Conservation (phyloP, 2,329 filamentous ascomycete genomes). For the Orbilia oligospora region DNA sequence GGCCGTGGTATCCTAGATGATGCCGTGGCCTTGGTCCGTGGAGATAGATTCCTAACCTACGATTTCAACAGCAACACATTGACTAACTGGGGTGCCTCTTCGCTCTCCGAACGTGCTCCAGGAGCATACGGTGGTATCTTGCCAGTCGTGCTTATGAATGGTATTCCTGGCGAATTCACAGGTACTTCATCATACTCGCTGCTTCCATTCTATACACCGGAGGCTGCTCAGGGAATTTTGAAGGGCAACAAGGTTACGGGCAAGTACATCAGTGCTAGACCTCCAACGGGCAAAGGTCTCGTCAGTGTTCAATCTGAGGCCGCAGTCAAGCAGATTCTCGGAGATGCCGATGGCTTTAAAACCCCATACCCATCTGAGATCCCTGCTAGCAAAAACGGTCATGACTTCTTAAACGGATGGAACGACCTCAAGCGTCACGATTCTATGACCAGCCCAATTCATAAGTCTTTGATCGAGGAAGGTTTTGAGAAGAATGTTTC, state of each 20-base stretch:
- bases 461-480: slow-evolving; percentile 69
- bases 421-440: slow-evolving; percentile 68
- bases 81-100: slow-evolving; percentile 71
- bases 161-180: slow-evolving; percentile 35
- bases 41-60: slow-evolving; percentile 73
- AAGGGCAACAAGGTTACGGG: slow-evolving; percentile 55
- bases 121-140: slow-evolving; percentile 55
- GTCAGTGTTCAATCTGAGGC: slow-evolving; percentile 70
- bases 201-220: slow-evolving; percentile 55
- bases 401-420: slow-evolving; percentile 70
- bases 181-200: slow-evolving; percentile 53
- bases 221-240: slow-evolving; percentile 46
- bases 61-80: slow-evolving; percentile 70
- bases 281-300: slow-evolving; percentile 68
- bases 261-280: slow-evolving; percentile 65
- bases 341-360: slow-evolving; percentile 70
- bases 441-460: slow-evolving; percentile 67
- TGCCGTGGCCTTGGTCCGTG: slow-evolving; percentile 74
- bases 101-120: slow-evolving; percentile 39
- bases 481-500: slow-evolving; percentile 68
- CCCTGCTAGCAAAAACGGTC: slow-evolving; percentile 68
- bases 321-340: slow-evolving; percentile 70
- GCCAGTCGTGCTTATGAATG: slow-evolving; percentile 54
- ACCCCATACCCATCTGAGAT: slow-evolving; percentile 70
- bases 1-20: slow-evolving; percentile 74